phyloP scores from a whole-genome alignment of 352 stramenopile genomes.

The Vaucheria bursata region DNA sequence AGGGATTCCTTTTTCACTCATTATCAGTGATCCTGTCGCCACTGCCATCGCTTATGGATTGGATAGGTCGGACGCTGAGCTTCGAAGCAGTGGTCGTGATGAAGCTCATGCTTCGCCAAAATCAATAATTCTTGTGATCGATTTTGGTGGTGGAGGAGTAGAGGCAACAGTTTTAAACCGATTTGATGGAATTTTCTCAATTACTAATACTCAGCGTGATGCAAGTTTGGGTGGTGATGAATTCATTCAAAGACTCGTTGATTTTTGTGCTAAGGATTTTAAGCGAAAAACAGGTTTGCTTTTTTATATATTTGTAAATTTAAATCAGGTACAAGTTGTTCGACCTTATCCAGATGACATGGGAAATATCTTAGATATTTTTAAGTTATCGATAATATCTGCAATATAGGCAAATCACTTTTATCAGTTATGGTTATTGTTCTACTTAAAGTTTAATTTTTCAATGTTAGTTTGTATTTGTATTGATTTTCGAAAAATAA shows the following conservation, averaged over 20 bases:
- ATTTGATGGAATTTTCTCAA: constrained; percentile 19
- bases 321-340: too few species aligned
- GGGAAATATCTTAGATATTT: too few species aligned
- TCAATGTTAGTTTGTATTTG: too few species aligned
- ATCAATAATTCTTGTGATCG: constrained; percentile 29
- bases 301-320: too few species aligned
- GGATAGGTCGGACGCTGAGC: constrained; percentile 30
- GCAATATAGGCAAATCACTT: too few species aligned
- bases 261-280: constrained; percentile 43
- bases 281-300: constrained; percentile 29
- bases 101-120: constrained; percentile 19
- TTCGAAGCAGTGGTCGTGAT: constrained; percentile 18
- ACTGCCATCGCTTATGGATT: constrained; percentile 38
- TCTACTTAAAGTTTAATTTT: too few species aligned
- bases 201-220: constrained; percentile 14
- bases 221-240: constrained; percentile 24
- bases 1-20: constrained; percentile 34
- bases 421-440: too few species aligned
- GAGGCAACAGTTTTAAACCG: constrained; percentile 36
- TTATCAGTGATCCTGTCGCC: constrained; percentile 29
- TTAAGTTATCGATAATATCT: too few species aligned
- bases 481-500: too few species aligned
- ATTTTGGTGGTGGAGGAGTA: constrained; percentile 36
- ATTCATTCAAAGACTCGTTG: constrained; percentile 37
- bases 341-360: too few species aligned